Conservation (phyloP, 75 land plant genomes). For the Cunninghamia lanceolata region DNA sequence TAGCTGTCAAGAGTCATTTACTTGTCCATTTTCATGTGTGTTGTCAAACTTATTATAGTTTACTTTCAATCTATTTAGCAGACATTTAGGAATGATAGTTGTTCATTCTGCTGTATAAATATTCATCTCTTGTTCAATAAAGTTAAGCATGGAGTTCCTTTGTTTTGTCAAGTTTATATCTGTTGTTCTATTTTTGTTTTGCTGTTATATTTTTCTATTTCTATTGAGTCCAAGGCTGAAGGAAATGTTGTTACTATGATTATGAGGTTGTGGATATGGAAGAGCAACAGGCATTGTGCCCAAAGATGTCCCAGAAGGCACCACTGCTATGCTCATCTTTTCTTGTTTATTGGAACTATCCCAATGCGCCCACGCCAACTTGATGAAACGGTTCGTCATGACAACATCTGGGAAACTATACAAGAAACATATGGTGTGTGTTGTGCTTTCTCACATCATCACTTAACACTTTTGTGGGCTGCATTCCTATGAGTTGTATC, state of each 20-base stretch:
- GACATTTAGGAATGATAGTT: too few relatives aligned
- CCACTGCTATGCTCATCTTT: conserved; percentile 13
- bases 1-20: too few relatives aligned
- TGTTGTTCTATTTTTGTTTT: too few relatives aligned
- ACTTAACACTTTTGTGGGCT: conserved; percentile 10
- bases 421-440: conserved; percentile 80
- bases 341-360: conserved; percentile 59
- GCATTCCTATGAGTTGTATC: not conserved
- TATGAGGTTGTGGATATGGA: conserved; percentile 1
- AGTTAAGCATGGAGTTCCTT: too few relatives aligned
- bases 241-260: conserved; percentile 17
- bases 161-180: too few relatives aligned
- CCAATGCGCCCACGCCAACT: conserved; percentile 88
- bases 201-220: too few relatives aligned
- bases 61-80: too few relatives aligned
- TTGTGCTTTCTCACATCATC: conserved; percentile 56
- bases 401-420: conserved; percentile 93
- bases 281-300: conserved; percentile 13
- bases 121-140: too few relatives aligned
- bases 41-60: too few relatives aligned
- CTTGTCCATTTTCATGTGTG: too few relatives aligned
- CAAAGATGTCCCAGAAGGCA: not conserved
- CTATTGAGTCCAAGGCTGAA: conserved; percentile 37
- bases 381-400: conserved; percentile 94
- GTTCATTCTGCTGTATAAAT: too few relatives aligned